These are phyloP conservation scores for Tetrapisispora iriomotensis DNA, from an alignment of 805 yeast genomes.

Conservation along the genomic window DNA sequence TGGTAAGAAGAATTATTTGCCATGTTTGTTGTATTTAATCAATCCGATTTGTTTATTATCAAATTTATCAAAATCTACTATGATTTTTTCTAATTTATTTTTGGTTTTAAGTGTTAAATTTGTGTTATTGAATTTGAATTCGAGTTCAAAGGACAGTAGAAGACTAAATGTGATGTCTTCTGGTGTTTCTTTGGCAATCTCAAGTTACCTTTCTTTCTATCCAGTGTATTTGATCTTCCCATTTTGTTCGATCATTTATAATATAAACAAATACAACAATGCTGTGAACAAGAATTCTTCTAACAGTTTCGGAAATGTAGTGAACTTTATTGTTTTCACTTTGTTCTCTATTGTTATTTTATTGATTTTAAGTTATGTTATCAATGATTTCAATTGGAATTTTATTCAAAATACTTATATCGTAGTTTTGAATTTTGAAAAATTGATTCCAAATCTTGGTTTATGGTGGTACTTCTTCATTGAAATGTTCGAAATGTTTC, in stretches of 20 bases:
- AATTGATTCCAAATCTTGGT: conserved; percentile 83
- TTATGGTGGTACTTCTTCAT: conserved; percentile 98
- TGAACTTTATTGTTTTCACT: neutral
- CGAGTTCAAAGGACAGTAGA: conserved; percentile 1
- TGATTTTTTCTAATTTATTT: conserved; percentile 49
- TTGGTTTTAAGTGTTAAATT: conserved; percentile 18
- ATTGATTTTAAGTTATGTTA: conserved; percentile 31
- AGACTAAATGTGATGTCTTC: neutral
- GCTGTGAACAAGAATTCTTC: too few relatives aligned
- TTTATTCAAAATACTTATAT: conserved; percentile 51
- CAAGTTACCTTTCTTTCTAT: conserved; percentile 54
- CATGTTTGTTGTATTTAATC: conserved; percentile 58
- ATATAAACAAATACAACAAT: neutral
- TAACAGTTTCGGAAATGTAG: too few relatives aligned
- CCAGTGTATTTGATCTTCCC: conserved; percentile 57
- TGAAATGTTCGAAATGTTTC: conserved; percentile 86
- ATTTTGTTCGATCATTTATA: conserved; percentile 1
- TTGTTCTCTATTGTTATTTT: conserved; percentile 12
- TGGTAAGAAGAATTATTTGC: conserved; percentile 17
- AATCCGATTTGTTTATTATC: conserved; percentile 75
- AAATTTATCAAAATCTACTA: conserved; percentile 59
- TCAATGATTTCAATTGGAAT: conserved; percentile 32
- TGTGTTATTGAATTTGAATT: conserved; percentile 29
- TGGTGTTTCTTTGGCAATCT: conserved; percentile 41
- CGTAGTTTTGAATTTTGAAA: conserved; percentile 47